A percentile compares a stretch with the other conserved stretches of the same genome.
These are phyloP conservation scores for Acanthamoeba triangularis DNA, from an alignment of 208 protist genomes.

Conservation along the genomic window DNA sequence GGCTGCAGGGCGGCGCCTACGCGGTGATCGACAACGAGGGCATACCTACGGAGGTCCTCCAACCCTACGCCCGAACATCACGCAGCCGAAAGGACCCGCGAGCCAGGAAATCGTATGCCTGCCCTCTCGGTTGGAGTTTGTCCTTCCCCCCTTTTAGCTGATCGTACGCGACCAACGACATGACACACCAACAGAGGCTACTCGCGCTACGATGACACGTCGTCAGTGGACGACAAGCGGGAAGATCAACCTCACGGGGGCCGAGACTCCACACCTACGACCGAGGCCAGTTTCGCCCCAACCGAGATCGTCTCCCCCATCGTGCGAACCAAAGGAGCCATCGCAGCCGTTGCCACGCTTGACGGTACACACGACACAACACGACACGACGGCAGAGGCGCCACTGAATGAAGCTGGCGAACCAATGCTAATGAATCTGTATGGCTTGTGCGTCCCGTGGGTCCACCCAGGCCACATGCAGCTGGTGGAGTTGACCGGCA, in stretches of 20 bases:
- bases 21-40: conserved; percentile 37
- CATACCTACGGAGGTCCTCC: not conserved
- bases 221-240: not conserved
- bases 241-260: not conserved
- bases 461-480: not conserved
- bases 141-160: not conserved
- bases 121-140: too few species aligned
- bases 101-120: not conserved
- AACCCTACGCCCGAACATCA: not conserved
- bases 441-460: not conserved
- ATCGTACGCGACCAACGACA: not conserved
- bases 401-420: not conserved
- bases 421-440: too few species aligned
- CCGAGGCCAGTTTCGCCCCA: conserved; percentile 24
- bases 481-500: conserved; percentile 3
- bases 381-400: too few species aligned
- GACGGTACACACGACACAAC: not conserved
- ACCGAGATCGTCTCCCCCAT: conserved; percentile 8
- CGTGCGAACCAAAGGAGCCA: not conserved
- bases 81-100: not conserved
- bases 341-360: conserved; percentile 21
- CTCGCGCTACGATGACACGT: not conserved
- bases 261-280: not conserved
- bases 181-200: not conserved
- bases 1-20: conserved; percentile 34